Evolutionary conservation across 257 asterid species (phyloP).

Genomic region (Ballota nigra): DNA sequence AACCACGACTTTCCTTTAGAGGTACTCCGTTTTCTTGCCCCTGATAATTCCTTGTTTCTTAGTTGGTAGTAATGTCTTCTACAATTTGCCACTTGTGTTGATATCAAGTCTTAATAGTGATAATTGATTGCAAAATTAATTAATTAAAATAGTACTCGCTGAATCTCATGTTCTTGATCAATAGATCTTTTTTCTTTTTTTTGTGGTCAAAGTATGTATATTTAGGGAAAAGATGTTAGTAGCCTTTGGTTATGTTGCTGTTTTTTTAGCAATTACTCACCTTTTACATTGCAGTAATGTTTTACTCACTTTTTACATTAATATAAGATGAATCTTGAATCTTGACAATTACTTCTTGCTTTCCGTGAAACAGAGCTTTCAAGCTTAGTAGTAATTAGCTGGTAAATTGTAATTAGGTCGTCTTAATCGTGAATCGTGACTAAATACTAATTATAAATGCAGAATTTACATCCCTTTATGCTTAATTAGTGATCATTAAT

Average conservation of each 20-base stretch:
- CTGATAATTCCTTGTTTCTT: not conserved
- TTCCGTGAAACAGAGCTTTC: too few species aligned
- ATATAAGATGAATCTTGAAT: not conserved
- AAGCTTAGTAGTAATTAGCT: not conserved
- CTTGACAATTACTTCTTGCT: not conserved
- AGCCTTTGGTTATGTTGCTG: not conserved
- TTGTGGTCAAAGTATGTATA: not conserved
- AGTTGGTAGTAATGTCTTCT: not conserved
- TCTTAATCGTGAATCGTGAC: not conserved
- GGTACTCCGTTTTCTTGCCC: slow-evolving; percentile 13
- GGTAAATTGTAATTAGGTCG: not conserved
- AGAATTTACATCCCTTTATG: not conserved
- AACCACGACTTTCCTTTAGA: slow-evolving; percentile 13
- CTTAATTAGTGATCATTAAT: not conserved
- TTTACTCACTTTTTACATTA: too few species aligned
- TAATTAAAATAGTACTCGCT: not conserved
- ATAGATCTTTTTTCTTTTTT: not conserved
- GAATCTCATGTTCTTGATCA: not conserved
- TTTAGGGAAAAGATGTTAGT: not conserved
- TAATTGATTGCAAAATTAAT: not conserved
- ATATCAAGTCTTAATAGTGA: not conserved
- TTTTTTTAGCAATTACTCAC: not conserved
- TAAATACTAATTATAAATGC: not conserved
- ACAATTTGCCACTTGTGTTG: not conserved
- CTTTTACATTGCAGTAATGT: not conserved